These are phyloP conservation scores for sweet orange (Citrus sinensis) DNA, from an alignment of 345 rosid species.

Conservation along the genomic window DNA sequence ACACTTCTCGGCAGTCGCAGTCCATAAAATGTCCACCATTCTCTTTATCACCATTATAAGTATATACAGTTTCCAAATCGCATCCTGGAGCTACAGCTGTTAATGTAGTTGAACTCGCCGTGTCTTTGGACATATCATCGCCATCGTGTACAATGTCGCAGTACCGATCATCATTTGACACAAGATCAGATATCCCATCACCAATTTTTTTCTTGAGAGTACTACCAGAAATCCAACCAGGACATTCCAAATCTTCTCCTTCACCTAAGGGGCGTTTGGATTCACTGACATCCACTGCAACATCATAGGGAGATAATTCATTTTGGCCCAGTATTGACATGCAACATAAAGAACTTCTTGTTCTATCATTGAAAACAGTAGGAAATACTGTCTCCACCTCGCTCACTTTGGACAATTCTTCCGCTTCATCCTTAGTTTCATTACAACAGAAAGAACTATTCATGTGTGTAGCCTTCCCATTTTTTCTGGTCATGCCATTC, in stretches of 20 bases:
- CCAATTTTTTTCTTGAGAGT: conserved; percentile 7
- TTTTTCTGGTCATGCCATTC: conserved; percentile 31
- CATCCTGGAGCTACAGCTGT: conserved; percentile 25
- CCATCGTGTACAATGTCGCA: conserved; percentile 1
- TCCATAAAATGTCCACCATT: conserved; percentile 20
- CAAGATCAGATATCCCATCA: conserved; percentile 14
- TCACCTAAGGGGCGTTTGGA: conserved; percentile 12
- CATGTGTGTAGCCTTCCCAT: conserved; percentile 27
- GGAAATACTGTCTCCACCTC: conserved; percentile 45
- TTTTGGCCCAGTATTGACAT: conserved; percentile 42
- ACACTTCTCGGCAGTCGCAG: conserved; percentile 17
- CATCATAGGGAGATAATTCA: conserved; percentile 53
- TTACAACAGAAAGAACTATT: conserved; percentile 24
- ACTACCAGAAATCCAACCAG: conserved; percentile 14
- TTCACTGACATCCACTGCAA: conserved; percentile 41
- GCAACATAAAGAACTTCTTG: conserved; percentile 45
- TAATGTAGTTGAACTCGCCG: conserved; percentile 9
- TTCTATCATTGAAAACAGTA: conserved; percentile 36
- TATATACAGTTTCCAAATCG: conserved; percentile 18
- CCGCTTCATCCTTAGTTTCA: conserved; percentile 23
- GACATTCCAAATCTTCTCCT: conserved; percentile 21
- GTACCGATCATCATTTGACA: conserved; percentile 12
- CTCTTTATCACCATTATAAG: conserved; percentile 23
- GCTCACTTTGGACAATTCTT: conserved; percentile 36
- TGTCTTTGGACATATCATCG: conserved; percentile 18